These are phyloP conservation scores for Penicillium chermesinum DNA, from an alignment of 495 filamentous ascomycete genomes.

Conservation along the genomic window DNA sequence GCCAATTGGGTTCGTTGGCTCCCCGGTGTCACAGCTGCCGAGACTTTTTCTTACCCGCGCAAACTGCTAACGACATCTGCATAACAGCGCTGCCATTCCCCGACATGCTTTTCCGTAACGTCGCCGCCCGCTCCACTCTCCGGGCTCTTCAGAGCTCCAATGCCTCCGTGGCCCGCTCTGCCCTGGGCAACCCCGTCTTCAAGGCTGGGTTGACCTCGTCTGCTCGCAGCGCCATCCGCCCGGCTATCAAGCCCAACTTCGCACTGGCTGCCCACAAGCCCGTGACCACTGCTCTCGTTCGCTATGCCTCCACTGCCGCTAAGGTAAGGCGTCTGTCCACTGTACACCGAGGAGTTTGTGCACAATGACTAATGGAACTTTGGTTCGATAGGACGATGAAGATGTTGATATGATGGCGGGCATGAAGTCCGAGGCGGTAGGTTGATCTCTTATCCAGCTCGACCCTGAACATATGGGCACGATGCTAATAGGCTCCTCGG, in stretches of 20 bases:
- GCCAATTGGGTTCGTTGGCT: slow-evolving; percentile 37
- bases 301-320: slow-evolving; percentile 36
- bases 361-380: slow-evolving; percentile 26
- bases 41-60: slow-evolving; percentile 27
- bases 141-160: slow-evolving; percentile 46
- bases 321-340: slow-evolving; percentile 24
- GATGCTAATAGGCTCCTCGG: slow-evolving; percentile 6
- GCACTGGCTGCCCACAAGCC: slow-evolving; percentile 47
- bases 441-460: slow-evolving; percentile 20
- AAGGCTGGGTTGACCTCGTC: slow-evolving; percentile 45
- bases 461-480: background rate
- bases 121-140: slow-evolving; percentile 43
- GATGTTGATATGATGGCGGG: slow-evolving; percentile 63
- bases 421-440: slow-evolving; percentile 69
- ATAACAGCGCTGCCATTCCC: slow-evolving; percentile 30
- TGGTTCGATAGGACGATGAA: slow-evolving; percentile 28
- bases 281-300: slow-evolving; percentile 49
- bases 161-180: slow-evolving; percentile 41
- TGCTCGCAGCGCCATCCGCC: slow-evolving; percentile 32
- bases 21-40: slow-evolving; percentile 22
- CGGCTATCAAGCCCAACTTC: slow-evolving; percentile 30
- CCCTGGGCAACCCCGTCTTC: slow-evolving; percentile 38
- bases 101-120: slow-evolving; percentile 46
- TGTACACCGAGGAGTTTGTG: background rate
- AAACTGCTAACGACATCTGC: slow-evolving; percentile 31